Evolutionary conservation across 352 stramenopile species (phyloP), one percentile per base, ranked within the genome.

Genomic region (Phytopythium delawarense): DNA sequence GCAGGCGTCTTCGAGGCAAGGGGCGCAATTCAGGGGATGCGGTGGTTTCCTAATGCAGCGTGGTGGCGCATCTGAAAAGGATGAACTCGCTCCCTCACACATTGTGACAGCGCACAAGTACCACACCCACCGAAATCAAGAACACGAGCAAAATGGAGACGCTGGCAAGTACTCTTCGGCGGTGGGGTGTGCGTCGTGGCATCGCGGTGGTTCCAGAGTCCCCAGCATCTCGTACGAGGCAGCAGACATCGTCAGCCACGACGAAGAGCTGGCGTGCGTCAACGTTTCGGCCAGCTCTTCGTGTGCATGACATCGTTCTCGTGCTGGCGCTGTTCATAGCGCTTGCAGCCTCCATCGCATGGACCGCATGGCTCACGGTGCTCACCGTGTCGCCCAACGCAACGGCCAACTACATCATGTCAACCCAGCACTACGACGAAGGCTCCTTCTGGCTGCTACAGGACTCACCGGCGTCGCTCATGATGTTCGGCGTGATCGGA

Each of bases 371-470:
- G 51, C 9, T 57, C 30, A 44, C 40, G 23, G 5, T 53, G 46
- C 23, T 34, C 13, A 53, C 46, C 12, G 32, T 35, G 2, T 35
- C 23, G 18, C 67, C 74, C 16, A 75, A 75, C 32, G 45, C 61
- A 4, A 67, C 59, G 0, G 67, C 77, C 57, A 86, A 81, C 61
- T 67, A 61, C 37, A 8, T 74, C 32, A 81, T 72, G 66, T 21
- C 37, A 11, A 86, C 74, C 1, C 32, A 57, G 13, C 49, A 70
- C 7, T 68, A 74, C 15, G 72, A 80, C 54, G 45, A 71, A 18
- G 74, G 74, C 15, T 63, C 61, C 2, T 83, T 79, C 54, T 86
- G 76, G 72, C 39, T 74, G 16, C n/a, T 86, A 1, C 57, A 66
- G 1, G 63, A 81, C 16, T 63, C 71, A 16, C 50, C 66, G 8